Evolutionary conservation across 2,329 filamentous ascomycete genomes (phyloP).

Genomic region (Ilyonectria mors-panacis): DNA sequence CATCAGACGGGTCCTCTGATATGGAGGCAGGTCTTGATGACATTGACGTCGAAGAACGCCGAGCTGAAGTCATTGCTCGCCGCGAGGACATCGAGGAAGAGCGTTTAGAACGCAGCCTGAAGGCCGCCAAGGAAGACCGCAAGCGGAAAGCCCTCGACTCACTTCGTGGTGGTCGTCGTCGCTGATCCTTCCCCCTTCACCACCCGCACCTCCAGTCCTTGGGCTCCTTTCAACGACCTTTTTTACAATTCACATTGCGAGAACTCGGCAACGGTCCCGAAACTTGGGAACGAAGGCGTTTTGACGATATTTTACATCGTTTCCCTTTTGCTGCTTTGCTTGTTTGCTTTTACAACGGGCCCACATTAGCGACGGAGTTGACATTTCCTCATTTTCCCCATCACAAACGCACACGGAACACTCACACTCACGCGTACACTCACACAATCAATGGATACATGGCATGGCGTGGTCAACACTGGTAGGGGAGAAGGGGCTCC

Average conservation of each 20-base stretch:
- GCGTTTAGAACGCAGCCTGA: conserved; percentile 72
- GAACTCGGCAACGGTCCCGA: conserved; percentile 40
- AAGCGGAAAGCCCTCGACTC: conserved; percentile 60
- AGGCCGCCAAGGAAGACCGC: conserved; percentile 73
- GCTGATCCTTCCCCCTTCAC: conserved; percentile 33
- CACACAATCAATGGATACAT: conserved; percentile 17
- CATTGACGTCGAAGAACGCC: conserved; percentile 79
- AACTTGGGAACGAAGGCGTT: conserved; percentile 38
- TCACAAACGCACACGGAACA: conserved; percentile 8
- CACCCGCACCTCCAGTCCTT: neutral
- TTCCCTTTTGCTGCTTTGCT: conserved; percentile 15
- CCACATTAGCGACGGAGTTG: conserved; percentile 60
- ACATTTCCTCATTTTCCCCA: conserved; percentile 20
- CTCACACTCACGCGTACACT: neutral
- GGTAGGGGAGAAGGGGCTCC: conserved; percentile 6
- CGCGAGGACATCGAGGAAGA: conserved; percentile 78
- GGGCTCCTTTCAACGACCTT: neutral
- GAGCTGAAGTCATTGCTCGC: conserved; percentile 73
- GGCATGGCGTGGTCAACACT: conserved; percentile 20
- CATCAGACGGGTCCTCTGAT: conserved; percentile 78
- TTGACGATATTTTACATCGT: conserved; percentile 31
- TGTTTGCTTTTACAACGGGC: conserved; percentile 27
- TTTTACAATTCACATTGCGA: conserved; percentile 17
- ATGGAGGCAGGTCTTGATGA: conserved; percentile 85
- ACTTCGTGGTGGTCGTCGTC: conserved; percentile 50